A percentile compares a stretch with the other conserved stretches of the same genome.
Conservation (phyloP, 2,329 filamentous ascomycete genomes). For the Sphaerulina musiva region DNA sequence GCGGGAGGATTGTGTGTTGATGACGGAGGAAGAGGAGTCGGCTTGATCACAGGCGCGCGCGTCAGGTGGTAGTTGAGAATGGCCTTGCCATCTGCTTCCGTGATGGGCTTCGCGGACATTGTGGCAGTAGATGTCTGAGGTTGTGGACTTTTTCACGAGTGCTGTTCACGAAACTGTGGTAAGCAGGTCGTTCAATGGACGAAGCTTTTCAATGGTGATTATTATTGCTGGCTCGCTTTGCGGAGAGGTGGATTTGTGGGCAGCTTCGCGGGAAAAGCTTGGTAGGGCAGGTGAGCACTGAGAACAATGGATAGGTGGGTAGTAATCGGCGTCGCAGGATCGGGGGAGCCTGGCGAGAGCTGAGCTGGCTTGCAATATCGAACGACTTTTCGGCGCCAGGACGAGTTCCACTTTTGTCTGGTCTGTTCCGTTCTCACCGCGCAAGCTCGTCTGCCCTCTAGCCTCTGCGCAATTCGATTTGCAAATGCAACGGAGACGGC, state of each 20-base stretch:
- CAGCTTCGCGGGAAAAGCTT: conserved; percentile 10
- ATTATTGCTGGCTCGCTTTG: not conserved
- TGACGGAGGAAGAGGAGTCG: conserved; percentile 77
- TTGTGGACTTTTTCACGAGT: conserved; percentile 2
- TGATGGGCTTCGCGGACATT: conserved; percentile 95
- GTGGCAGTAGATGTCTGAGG: conserved; percentile 31
- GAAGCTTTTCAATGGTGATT: not conserved
- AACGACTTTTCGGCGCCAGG: too few relatives aligned
- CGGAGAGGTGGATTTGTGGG: conserved; percentile 6
- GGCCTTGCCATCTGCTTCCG: conserved; percentile 99
- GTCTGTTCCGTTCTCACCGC: not conserved
- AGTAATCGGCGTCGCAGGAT: too few relatives aligned
- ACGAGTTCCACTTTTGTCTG: not conserved
- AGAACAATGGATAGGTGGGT: conserved; percentile 6
- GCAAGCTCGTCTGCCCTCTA: too few relatives aligned
- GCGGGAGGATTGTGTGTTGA: conserved; percentile 86
- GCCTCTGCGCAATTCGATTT: too few relatives aligned
- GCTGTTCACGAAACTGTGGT: conserved; percentile 12
- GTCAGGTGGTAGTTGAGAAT: conserved; percentile 99
- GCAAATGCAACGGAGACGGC: too few relatives aligned
- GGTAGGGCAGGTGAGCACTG: not conserved
- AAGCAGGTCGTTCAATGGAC: conserved; percentile 17
- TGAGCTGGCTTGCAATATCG: too few relatives aligned
- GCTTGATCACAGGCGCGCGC: conserved; percentile 94
- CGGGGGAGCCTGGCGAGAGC: too few relatives aligned